Conservation (phyloP, 2,329 filamentous ascomycete genomes). For the Neoascochyta sp. region DNA sequence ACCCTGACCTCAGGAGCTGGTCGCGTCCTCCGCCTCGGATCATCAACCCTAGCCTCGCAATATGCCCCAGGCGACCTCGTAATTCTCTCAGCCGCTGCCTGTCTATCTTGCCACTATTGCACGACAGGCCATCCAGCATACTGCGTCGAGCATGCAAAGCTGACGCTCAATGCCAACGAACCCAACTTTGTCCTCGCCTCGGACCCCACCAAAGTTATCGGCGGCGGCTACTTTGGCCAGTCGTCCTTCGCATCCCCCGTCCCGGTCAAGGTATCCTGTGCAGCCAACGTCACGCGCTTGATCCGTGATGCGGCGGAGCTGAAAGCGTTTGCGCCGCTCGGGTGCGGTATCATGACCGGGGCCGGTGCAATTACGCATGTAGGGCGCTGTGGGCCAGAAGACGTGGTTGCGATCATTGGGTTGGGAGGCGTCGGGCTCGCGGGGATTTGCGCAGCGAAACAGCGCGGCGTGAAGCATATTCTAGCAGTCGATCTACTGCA, state of each 20-base stretch:
- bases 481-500: conserved; percentile 38
- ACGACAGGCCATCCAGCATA: conserved; percentile 45
- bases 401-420: conserved; percentile 44
- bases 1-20: conserved; percentile 40
- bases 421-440: conserved; percentile 47
- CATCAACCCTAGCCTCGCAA: conserved; percentile 32
- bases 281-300: conserved; percentile 45
- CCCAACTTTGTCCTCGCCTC: conserved; percentile 43
- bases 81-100: conserved; percentile 48
- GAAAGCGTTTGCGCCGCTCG: conserved; percentile 44
- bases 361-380: conserved; percentile 42
- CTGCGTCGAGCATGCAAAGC: conserved; percentile 43
- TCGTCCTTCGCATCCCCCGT: conserved; percentile 43
- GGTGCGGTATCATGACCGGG: conserved; percentile 48
- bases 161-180: conserved; percentile 26
- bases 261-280: conserved; percentile 40
- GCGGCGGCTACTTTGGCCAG: conserved; percentile 50
- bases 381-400: conserved; percentile 31
- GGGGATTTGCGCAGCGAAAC: conserved; percentile 41
- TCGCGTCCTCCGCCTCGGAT: conserved; percentile 47
- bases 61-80: conserved; percentile 47
- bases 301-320: conserved; percentile 39
- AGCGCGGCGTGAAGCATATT: conserved; percentile 35
- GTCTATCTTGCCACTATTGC: conserved; percentile 48
- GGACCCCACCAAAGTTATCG: conserved; percentile 18